Conservation (phyloP, 805 yeast species). For the Candida vaughaniae region DNA sequence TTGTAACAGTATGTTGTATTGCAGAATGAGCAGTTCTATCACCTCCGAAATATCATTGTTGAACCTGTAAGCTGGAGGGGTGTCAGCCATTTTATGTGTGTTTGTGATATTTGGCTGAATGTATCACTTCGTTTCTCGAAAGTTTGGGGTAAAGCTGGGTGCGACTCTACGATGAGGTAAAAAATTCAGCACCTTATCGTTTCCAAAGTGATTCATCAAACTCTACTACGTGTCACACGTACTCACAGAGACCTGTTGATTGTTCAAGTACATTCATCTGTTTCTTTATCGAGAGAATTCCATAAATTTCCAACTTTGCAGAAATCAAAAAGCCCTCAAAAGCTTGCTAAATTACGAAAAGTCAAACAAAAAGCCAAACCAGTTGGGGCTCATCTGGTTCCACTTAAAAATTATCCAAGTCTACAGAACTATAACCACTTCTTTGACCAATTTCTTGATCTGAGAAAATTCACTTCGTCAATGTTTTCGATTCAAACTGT, state of each 20-base stretch:
- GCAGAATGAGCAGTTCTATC: slow-evolving; percentile 14
- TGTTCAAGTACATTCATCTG: too few species aligned
- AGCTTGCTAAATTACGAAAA: too few species aligned
- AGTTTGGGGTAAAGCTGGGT: too few species aligned
- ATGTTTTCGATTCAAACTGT: slow-evolving; percentile 55
- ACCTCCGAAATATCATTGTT: slow-evolving; percentile 13
- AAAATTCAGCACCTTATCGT: too few species aligned
- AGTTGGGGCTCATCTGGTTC: slow-evolving; percentile 4
- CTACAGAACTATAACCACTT: neutral
- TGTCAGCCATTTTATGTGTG: slow-evolving; percentile 2
- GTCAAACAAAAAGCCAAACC: slow-evolving; percentile 1
- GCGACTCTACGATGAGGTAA: too few species aligned
- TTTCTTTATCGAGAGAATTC: too few species aligned
- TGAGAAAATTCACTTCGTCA: slow-evolving; percentile 15
- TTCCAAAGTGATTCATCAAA: neutral
- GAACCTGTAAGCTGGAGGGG: neutral
- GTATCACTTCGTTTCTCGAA: too few species aligned
- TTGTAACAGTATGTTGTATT: slow-evolving; percentile 12
- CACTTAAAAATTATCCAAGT: neutral
- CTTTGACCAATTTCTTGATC: slow-evolving; percentile 15
- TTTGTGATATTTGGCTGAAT: too few species aligned
- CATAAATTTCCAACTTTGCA: too few species aligned
- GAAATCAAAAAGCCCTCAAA: too few species aligned
- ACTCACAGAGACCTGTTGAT: too few species aligned
- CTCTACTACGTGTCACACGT: neutral